phyloP scores from a whole-genome alignment of 2,329 filamentous ascomycete genomes.

The Tolypocladium album region DNA sequence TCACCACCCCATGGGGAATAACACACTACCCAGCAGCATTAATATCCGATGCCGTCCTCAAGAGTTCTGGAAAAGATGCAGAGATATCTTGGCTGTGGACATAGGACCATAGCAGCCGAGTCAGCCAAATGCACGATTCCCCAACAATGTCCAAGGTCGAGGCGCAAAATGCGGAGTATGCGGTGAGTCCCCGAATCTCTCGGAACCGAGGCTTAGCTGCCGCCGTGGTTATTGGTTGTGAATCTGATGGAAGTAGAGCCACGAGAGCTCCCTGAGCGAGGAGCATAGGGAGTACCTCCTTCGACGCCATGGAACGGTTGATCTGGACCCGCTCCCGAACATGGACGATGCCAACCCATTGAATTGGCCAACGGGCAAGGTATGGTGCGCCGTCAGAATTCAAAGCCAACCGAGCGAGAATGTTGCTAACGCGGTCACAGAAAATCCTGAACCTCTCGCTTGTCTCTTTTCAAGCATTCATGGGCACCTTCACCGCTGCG shows the following conservation, averaged over 20 bases:
- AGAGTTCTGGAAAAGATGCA: not conserved
- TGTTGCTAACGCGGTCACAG: conserved; percentile 14
- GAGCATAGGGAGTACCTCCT: conserved; percentile 6
- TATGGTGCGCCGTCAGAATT: not conserved
- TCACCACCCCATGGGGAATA: not conserved
- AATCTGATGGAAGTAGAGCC: not conserved
- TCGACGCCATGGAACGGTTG: conserved; percentile 4
- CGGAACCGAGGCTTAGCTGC: not conserved
- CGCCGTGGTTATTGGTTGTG: not conserved
- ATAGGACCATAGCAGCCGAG: not conserved
- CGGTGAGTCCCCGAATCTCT: not conserved
- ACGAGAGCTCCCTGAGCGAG: not conserved
- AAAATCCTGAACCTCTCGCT: conserved; percentile 41
- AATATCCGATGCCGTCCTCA: not conserved
- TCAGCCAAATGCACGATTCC: not conserved
- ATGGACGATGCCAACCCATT: conserved; percentile 6
- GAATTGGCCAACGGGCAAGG: conserved; percentile 7
- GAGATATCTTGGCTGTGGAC: not conserved
- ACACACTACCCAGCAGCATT: not conserved
- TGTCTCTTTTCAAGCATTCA: conserved; percentile 46
- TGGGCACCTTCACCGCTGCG: conserved; percentile 44
- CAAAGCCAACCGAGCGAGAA: not conserved
- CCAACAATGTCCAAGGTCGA: not conserved
- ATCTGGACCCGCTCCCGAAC: conserved; percentile 6
- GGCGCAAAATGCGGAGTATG: not conserved